Evolutionary conservation across 73 alveolate genomes (phyloP), one percentile per base, ranked within the genome.

Genomic region (Tetrahymena malaccensis): DNA sequence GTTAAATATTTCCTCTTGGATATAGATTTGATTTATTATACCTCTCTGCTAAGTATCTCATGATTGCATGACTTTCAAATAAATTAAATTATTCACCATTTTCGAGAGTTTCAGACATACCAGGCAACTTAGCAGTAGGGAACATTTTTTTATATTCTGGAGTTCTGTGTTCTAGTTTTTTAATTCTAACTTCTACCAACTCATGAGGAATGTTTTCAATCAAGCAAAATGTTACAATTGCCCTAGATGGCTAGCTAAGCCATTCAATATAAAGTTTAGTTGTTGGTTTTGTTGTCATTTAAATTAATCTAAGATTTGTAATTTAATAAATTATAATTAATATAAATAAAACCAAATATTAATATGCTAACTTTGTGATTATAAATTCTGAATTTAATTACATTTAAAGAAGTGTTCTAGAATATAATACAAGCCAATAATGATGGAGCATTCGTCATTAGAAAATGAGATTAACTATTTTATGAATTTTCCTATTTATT

Each of bases 31-130:
- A 95, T 10, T 84, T 95, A n/a, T 94, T 85, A 43, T 96, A 93
- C 3, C 97, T 40, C 17, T 40, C 57, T 4, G 96, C 94, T 50
- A 97, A 85, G 58, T 97, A 97, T 57, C 97, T 96, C 97, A 97
- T 37, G 37, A 97, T 97, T 12, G 98, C 96, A 85, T 97, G 98
- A 44, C 98, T 96, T 94, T 97, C 98, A n/a, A 33, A 83, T 27
- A 97, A 94, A 21, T 19, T 44, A 93, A 93, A 97, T 56, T 35
- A 40, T 38, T 96, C 97, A 0, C 97, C 97, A 15, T 94, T 94
- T 34, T 57, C 89, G 43, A 95, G 96, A 15, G 94, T 96, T 6
- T 97, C 98, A 19, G 25, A 37, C 95, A 97, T 96, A 5, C 97
- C 96, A 15, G 98, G 98, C 19, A 97, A 98, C 85, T 85, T 84